A percentile compares a stretch with the other conserved stretches of the same genome.
Evolutionary conservation across 352 stramenopile genomes (phyloP).

Genomic region (Phytopythium helicoides): DNA sequence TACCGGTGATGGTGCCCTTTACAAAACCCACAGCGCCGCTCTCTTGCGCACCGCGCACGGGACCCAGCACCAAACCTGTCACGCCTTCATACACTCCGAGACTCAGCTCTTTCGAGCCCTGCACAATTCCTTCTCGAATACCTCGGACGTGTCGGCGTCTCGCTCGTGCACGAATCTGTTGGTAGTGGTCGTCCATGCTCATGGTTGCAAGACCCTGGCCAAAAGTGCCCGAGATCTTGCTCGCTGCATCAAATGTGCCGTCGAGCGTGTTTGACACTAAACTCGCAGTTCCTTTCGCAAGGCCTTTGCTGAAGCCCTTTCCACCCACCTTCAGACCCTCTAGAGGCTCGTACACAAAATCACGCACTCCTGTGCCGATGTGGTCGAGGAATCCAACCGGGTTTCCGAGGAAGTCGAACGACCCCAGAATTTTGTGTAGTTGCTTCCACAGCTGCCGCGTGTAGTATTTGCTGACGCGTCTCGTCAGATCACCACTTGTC

Average conservation of each 20-base stretch:
- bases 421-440: slow-evolving; percentile 86
- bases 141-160: slow-evolving; percentile 76
- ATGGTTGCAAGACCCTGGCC: slow-evolving; percentile 84
- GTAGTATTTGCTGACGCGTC: slow-evolving; percentile 90
- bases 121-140: slow-evolving; percentile 74
- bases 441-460: slow-evolving; percentile 88
- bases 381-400: slow-evolving; percentile 91
- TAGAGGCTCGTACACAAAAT: slow-evolving; percentile 97
- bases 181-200: slow-evolving; percentile 86
- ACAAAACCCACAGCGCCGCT: slow-evolving; percentile 83
- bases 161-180: slow-evolving; percentile 78
- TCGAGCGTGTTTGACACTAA: slow-evolving; percentile 86
- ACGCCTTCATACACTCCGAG: slow-evolving; percentile 85
- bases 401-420: slow-evolving; percentile 88
- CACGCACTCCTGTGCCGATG: slow-evolving; percentile 93
- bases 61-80: slow-evolving; percentile 72
- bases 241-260: slow-evolving; percentile 84
- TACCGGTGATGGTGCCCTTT: slow-evolving; percentile 82
- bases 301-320: slow-evolving; percentile 82
- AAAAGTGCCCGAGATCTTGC: slow-evolving; percentile 88
- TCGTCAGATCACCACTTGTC: slow-evolving; percentile 78
- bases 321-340: slow-evolving; percentile 89
- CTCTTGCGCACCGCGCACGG: slow-evolving; percentile 78
- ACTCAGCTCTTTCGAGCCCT: slow-evolving; percentile 84
- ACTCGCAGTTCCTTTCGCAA: slow-evolving; percentile 86